phyloP scores from a whole-genome alignment of 805 yeast genomes.

The Priceomyces carsonii region DNA sequence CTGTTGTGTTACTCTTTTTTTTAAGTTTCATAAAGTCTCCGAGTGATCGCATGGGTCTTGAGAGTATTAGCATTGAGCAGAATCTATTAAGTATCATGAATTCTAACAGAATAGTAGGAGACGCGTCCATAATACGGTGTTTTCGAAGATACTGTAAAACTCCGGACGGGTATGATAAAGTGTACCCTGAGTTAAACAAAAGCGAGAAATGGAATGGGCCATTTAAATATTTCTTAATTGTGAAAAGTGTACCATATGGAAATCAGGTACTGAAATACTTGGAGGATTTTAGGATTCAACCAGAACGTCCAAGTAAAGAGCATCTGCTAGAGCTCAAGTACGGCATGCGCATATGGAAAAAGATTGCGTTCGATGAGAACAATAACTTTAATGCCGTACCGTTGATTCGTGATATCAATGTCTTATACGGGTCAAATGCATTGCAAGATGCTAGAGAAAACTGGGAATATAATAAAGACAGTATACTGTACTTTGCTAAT shows the following conservation, averaged over 20 bases:
- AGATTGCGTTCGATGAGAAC: conserved; percentile 6
- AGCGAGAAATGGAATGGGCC: not conserved
- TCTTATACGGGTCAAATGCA: conserved; percentile 29
- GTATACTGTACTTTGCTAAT: conserved; percentile 15
- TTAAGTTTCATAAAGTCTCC: no score
- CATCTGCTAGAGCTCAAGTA: conserved; percentile 1
- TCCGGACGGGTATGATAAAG: conserved; percentile 5
- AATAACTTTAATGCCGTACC: conserved; percentile 9
- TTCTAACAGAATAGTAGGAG: conserved; percentile 3
- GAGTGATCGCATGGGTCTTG: no score
- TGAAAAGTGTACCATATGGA: conserved; percentile 4
- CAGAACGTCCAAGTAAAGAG: conserved; percentile 5
- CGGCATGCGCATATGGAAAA: conserved; percentile 9
- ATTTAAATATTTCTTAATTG: conserved; percentile 4
- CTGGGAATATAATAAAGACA: conserved; percentile 20
- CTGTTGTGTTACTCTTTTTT: no score
- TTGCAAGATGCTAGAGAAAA: conserved; percentile 24
- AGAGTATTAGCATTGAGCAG: conserved; percentile 2
- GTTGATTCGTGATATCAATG: conserved; percentile 23
- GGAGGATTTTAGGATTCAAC: conserved; percentile 7
- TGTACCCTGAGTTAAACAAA: conserved; percentile 3
- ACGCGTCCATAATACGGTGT: conserved; percentile 6
- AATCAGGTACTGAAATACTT: conserved; percentile 3
- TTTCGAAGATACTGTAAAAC: conserved; percentile 4
- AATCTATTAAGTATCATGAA: not conserved